Base-by-base conservation (phyloP, 495 filamentous ascomycete genomes). In the Daldinia concentrica region DNA sequence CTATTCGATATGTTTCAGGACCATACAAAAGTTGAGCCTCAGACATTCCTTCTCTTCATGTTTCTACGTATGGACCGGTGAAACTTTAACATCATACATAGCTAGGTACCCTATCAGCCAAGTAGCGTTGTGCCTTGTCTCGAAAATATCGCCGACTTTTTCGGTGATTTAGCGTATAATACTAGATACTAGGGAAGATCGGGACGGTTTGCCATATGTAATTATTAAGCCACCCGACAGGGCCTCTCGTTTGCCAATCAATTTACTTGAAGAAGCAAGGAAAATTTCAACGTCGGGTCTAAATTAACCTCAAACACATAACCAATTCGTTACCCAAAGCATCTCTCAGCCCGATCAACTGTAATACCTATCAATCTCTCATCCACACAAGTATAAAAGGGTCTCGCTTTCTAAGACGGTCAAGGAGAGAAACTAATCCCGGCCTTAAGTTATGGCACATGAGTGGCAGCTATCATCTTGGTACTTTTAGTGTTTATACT, bases 1-100 rank as follows among this genome's bases (percentile, higher is more conserved):
- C 43, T 48, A 57, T 70, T 39, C 48, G 57, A 70, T 74, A 69
- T 74, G 70, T 73, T 73, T 73, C 65, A 73, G 62, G 15, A 43
- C 36, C 37, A 15, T 61, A 58, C 26, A 41, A 26, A 62, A 61
- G 26, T 64, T 60, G 51, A 73, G 64, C 70, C 65, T 73, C 56
- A 62, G 41, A 36, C 65, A 73, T 68, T 39, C 48, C 64, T 61
- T 72, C 59, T 64, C 45, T 54, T 55, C 45, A 7, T 19, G 51
- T 58, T 67, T 41, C 43, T 30, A 24, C 8, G 12, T 12, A 59
- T 1, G 7, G 6, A 32, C 1, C 0, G 1, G 6, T 32, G 27
- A 29, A 29, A 29, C 1, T 29, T 29, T 29, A 29, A 29, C 27
- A n/a, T n/a, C n/a, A n/a, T n/a, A n/a, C 29, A 30, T 30, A 30